Conservation (phyloP, 2,329 filamentous ascomycete genomes). For the Volutella citrinella region DNA sequence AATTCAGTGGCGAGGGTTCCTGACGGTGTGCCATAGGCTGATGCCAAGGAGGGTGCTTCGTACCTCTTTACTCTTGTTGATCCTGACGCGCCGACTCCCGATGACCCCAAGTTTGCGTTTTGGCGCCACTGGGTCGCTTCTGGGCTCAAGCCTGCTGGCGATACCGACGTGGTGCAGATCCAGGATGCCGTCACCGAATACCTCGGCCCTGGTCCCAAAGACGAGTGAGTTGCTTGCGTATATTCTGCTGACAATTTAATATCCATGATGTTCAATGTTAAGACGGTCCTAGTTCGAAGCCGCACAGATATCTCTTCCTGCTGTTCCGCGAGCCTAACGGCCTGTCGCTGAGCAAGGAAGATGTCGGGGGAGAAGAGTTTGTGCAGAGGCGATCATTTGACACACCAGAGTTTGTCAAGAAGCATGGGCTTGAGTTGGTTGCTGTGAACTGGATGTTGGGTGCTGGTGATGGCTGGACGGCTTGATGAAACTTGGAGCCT, state of each 20-base stretch:
- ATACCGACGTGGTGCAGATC: constrained; percentile 22
- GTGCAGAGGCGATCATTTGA: constrained; percentile 42
- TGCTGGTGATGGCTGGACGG: constrained; percentile 42
- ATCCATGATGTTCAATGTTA: no score
- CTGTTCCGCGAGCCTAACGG: constrained; percentile 39
- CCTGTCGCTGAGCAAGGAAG: constrained; percentile 34
- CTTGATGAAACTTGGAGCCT: no score
- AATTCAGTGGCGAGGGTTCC: no score
- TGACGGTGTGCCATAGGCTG: no score
- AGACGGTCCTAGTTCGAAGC: constrained; percentile 46
- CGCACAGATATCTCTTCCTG: constrained; percentile 46
- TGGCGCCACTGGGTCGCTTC: constrained; percentile 53
- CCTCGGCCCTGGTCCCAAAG: constrained; percentile 42
- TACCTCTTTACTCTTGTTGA: constrained; percentile 51
- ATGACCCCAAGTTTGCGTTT: constrained; percentile 52
- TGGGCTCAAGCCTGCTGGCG: constrained; percentile 33
- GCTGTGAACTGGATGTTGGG: constrained; percentile 45
- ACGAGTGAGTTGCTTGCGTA: constrained; percentile 45
- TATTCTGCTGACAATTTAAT: no score
- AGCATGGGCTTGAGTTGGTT: constrained; percentile 36
- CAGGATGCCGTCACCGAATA: constrained; percentile 39
- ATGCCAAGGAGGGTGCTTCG: constrained; percentile 25
- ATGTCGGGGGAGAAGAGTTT: constrained; percentile 47
- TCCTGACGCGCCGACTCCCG: constrained; percentile 53
- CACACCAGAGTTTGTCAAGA: constrained; percentile 35